Base-by-base conservation (phyloP, 2,329 filamentous ascomycete species). In the Aspergillus quadrilineatus region DNA sequence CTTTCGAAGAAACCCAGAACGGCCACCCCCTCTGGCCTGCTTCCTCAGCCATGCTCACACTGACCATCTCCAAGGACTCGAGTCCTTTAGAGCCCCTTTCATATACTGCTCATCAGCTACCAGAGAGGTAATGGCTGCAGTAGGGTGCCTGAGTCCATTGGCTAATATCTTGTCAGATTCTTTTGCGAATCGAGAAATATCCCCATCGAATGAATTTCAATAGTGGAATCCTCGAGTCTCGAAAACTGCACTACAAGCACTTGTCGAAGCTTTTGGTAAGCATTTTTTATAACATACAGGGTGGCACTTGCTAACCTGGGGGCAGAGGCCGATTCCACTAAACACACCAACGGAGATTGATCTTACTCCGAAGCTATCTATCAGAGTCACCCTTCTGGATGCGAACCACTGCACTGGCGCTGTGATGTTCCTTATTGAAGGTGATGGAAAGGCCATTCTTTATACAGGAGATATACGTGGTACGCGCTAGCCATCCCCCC, bases 11-110 rank as follows among this genome's bases (percentile, higher is more conserved):
- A 79, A 80, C 46, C 75, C 78, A 4, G 77, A 77, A 5, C 73
- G 74, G 14, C 80, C 75, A 14, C 82, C 88, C 4, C 89, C 91
- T 0, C 74, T 94, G 54, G 92, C 89, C 14, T 94, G 89, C 71
- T 96, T 97, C 69, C 80, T 97, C 28, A 95, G 89, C 72, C 93
- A 97, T 81, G 86, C 95, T 2, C 93, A 97, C 69, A 95, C 89
- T 61, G 92, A 97, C 66, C 93, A 97, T 73, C 82, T 97, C 1
- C 82, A 82, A 36, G 92, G 93, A 0, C 80, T 97, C 1, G 91
- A 96, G 64, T 84, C 81, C 10, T 80, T 92, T 53, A 83, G 85
- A 45, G 85, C 89, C 29, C 89, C 90, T 0, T 96, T 96, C 67
- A 85, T 97, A 17, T 97, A 96, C 73, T 97, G 92, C 75, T 96